Conservation (phyloP, 2,329 filamentous ascomycete species). For the Xylariales sp. region DNA sequence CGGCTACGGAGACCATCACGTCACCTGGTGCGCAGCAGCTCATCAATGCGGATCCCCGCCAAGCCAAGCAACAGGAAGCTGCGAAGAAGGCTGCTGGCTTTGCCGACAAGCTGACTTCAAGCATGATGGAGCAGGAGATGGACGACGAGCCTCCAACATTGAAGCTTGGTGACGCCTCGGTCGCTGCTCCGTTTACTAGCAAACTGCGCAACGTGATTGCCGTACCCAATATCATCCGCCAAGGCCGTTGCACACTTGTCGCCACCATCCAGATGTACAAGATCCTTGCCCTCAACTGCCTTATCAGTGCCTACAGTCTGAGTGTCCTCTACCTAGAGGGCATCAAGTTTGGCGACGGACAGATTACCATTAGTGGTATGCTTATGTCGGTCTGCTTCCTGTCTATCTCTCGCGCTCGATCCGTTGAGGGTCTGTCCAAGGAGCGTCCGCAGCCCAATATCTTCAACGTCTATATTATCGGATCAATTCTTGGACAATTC, state of each 20-base stretch:
- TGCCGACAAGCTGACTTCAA: constrained; percentile 79
- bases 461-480: constrained; percentile 98
- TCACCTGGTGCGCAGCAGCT: constrained; percentile 60
- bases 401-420: constrained; percentile 94
- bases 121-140: constrained; percentile 86
- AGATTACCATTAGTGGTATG: constrained; percentile 98
- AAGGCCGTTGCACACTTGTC: constrained; percentile 94
- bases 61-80: constrained; percentile 59
- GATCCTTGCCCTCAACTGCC: constrained; percentile 93
- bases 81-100: constrained; percentile 70
- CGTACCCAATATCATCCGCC: constrained; percentile 96
- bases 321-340: constrained; percentile 95
- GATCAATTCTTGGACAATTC: constrained; percentile 94
- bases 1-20: constrained; percentile 58
- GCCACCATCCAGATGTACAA: constrained; percentile 99
- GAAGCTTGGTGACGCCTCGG: constrained; percentile 94
- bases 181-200: constrained; percentile 94
- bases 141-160: constrained; percentile 90
- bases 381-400: constrained; percentile 99
- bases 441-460: constrained; percentile 98
- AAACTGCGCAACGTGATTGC: constrained; percentile 96
- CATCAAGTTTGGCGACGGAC: constrained; percentile 98
- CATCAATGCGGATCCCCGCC: constrained; percentile 47
- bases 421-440: constrained; percentile 92
- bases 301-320: constrained; percentile 96